Conservation (phyloP, 306 rosid species). For the Quercus mongolica region DNA sequence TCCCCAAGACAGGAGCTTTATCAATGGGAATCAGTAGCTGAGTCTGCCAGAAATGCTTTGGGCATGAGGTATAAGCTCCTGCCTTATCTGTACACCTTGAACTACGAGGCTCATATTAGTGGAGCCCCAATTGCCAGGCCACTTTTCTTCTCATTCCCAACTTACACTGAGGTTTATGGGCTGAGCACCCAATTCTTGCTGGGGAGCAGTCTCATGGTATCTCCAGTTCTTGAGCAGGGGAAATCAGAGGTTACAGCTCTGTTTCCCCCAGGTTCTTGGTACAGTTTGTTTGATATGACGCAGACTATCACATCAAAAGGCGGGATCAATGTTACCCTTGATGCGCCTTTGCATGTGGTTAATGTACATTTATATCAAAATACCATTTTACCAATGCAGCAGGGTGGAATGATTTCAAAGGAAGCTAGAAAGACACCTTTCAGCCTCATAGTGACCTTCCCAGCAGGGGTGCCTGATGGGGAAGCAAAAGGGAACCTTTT, state of each 20-base stretch:
- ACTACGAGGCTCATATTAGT: slow-evolving; percentile 73
- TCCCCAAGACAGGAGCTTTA: slow-evolving; percentile 98
- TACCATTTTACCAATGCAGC: slow-evolving; percentile 87
- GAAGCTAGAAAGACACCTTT: slow-evolving; percentile 84
- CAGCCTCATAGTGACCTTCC: slow-evolving; percentile 66
- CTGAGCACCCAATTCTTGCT: slow-evolving; percentile 86
- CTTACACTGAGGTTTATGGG: slow-evolving; percentile 55
- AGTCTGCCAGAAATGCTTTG: slow-evolving; percentile 84
- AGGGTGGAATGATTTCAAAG: slow-evolving; percentile 76
- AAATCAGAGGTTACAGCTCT: slow-evolving; percentile 71
- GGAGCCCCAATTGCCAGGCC: slow-evolving; percentile 99
- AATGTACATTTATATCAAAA: slow-evolving; percentile 92
- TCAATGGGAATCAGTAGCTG: slow-evolving; percentile 87
- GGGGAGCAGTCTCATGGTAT: slow-evolving; percentile 76
- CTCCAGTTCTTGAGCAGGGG: slow-evolving; percentile 82
- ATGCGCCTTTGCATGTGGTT: slow-evolving; percentile 79
- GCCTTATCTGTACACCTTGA: slow-evolving; percentile 88
- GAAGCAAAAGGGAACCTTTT: slow-evolving; percentile 75
- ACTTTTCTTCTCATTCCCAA: slow-evolving; percentile 85
- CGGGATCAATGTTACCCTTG: slow-evolving; percentile 60
- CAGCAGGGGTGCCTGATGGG: slow-evolving; percentile 57
- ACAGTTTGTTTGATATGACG: slow-evolving; percentile 72
- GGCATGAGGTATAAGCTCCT: slow-evolving; percentile 83
- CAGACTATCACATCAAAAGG: slow-evolving; percentile 42
- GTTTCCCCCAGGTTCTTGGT: slow-evolving; percentile 94